phyloP scores from a whole-genome alignment of 2,329 filamentous ascomycete genomes.

The Juglanconis sp. region DNA sequence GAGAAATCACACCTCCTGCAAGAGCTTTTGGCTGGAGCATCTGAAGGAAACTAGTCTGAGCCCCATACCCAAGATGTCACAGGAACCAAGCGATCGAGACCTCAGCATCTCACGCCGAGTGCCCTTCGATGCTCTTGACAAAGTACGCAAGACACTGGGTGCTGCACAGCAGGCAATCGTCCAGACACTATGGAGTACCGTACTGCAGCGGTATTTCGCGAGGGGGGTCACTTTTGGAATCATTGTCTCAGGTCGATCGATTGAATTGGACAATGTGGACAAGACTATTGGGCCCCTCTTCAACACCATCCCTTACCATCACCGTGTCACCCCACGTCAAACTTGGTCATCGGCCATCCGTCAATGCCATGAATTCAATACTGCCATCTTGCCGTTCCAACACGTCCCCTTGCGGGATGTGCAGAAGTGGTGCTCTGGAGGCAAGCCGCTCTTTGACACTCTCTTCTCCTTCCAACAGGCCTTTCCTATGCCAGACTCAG shows the following conservation, averaged over 20 bases:
- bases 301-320: conserved; percentile 78
- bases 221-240: conserved; percentile 62
- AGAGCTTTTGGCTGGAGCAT: conserved; percentile 65
- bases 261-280: conserved; percentile 65
- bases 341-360: conserved; percentile 60
- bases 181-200: conserved; percentile 70
- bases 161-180: conserved; percentile 78
- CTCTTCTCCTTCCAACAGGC: conserved; percentile 78
- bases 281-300: conserved; percentile 77
- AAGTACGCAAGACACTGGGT: conserved; percentile 54
- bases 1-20: conserved; percentile 35
- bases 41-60: conserved; percentile 36
- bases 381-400: conserved; percentile 66
- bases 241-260: conserved; percentile 73
- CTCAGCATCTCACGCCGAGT: conserved; percentile 29
- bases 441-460: conserved; percentile 68
- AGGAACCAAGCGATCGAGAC: conserved; percentile 2
- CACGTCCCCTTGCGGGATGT: conserved; percentile 77
- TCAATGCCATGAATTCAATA: conserved; percentile 69
- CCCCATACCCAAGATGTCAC: conserved; percentile 18
- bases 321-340: conserved; percentile 39
- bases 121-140: conserved; percentile 43
- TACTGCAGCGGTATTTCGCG: conserved; percentile 51
- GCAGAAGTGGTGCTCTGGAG: conserved; percentile 69
- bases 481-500: conserved; percentile 24